A percentile compares a stretch with the other conserved stretches of the same genome.
Conservation (phyloP, 2,329 filamentous ascomycete genomes). For the Calonectria montana region DNA sequence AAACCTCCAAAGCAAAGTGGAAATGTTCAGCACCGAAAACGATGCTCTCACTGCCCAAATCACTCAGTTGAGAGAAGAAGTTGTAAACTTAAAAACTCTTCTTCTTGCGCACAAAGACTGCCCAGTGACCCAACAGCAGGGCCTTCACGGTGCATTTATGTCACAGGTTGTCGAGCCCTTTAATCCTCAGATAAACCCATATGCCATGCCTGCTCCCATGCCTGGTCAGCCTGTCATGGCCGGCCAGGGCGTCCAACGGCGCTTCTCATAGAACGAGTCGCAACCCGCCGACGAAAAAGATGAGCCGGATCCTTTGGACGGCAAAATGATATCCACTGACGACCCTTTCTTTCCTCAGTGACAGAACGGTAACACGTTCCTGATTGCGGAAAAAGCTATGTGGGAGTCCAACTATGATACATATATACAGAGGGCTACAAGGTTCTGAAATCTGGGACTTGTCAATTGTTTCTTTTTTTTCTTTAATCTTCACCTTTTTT, state of each 20-base stretch:
- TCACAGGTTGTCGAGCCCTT: constrained; percentile 67
- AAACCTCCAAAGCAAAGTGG: constrained; percentile 93
- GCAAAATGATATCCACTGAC: constrained; percentile 22
- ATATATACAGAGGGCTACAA: constrained; percentile 35
- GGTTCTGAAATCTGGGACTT: constrained; percentile 26
- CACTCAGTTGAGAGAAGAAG: constrained; percentile 86
- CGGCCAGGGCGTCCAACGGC: constrained; percentile 65
- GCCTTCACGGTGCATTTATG: constrained; percentile 68
- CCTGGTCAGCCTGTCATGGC: constrained; percentile 66
- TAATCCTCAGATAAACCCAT: constrained; percentile 68
- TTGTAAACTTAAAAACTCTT: constrained; percentile 93
- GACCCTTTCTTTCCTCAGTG: constrained; percentile 39
- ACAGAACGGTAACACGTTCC: constrained; percentile 15
- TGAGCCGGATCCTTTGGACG: not conserved
- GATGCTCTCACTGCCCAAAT: constrained; percentile 88
- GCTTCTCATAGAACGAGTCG: constrained; percentile 62
- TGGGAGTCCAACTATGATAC: constrained; percentile 28
- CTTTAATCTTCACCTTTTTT: constrained; percentile 36
- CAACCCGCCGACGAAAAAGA: constrained; percentile 13
- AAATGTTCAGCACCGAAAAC: constrained; percentile 92
- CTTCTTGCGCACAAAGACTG: constrained; percentile 96
- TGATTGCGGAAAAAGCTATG: not conserved
- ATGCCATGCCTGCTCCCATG: constrained; percentile 67
- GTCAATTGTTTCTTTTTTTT: constrained; percentile 32
- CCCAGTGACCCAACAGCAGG: constrained; percentile 87